Evolutionary conservation across 2,329 filamentous ascomycete species (phyloP).

Genomic region (Laburnicola sp.): DNA sequence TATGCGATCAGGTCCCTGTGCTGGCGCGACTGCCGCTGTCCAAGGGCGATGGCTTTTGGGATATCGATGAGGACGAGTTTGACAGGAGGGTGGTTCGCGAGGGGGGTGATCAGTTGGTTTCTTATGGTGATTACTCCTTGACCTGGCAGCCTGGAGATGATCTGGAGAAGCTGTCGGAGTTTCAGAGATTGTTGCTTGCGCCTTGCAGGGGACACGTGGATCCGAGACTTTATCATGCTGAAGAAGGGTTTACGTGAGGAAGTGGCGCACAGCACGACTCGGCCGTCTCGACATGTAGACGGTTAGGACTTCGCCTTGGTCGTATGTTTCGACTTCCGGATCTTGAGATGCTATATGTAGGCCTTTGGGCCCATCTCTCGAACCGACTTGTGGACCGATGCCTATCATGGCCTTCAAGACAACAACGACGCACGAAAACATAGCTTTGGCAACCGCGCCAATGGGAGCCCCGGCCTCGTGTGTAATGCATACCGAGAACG

Average conservation of each 20-base stretch:
- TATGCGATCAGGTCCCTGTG: slow-evolving; percentile 29
- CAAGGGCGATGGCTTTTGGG: slow-evolving; percentile 22
- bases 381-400: too few species aligned
- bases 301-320: too few species aligned
- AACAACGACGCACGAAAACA: too few species aligned
- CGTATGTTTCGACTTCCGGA: too few species aligned
- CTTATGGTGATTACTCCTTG: slow-evolving; percentile 26
- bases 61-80: slow-evolving; percentile 17
- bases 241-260: neutral
- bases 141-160: slow-evolving; percentile 18
- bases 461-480: too few species aligned
- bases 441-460: too few species aligned
- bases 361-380: too few species aligned
- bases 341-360: too few species aligned
- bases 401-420: too few species aligned
- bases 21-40: slow-evolving; percentile 27
- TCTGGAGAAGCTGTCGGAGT: slow-evolving; percentile 20
- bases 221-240: slow-evolving; percentile 16
- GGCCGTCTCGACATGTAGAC: too few species aligned
- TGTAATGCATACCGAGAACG: too few species aligned
- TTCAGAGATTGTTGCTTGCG: slow-evolving; percentile 30
- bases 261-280: neutral
- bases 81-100: slow-evolving; percentile 7
- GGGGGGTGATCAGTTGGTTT: slow-evolving; percentile 17
- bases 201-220: slow-evolving; percentile 30